Conservation (phyloP, 2,329 filamentous ascomycete species). For the Atkinsonella texensis region DNA sequence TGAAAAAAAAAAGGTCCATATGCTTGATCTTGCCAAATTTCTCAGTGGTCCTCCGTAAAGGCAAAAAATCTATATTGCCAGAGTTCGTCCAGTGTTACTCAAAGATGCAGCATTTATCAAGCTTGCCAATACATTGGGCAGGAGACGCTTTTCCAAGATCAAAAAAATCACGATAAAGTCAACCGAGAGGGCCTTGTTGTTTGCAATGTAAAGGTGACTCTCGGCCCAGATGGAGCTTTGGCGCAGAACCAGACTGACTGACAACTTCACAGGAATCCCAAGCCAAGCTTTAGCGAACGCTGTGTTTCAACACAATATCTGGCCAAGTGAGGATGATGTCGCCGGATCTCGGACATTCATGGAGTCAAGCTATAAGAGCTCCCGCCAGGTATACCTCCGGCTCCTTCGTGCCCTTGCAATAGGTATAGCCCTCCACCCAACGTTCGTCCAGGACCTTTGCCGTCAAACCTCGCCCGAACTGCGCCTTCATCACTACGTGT, state of each 20-base stretch:
- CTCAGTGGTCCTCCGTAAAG: neutral
- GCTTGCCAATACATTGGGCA: slow-evolving; percentile 19
- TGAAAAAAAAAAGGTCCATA: neutral
- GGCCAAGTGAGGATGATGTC: slow-evolving; percentile 15
- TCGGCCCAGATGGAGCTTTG: slow-evolving; percentile 6
- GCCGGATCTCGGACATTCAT: slow-evolving; percentile 15
- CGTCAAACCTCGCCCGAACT: slow-evolving; percentile 46
- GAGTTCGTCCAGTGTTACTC: slow-evolving; percentile 4
- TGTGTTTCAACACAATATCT: slow-evolving; percentile 16
- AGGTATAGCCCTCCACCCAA: slow-evolving; percentile 54
- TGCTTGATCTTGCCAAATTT: neutral
- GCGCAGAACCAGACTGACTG: too few species aligned
- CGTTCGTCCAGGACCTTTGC: slow-evolving; percentile 56
- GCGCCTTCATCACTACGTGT: slow-evolving; percentile 42
- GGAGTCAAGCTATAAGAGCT: slow-evolving; percentile 53
- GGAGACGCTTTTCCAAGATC: slow-evolving; percentile 22
- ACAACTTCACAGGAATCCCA: slow-evolving; percentile 20
- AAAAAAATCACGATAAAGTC: slow-evolving; percentile 19
- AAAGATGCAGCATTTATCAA: slow-evolving; percentile 16
- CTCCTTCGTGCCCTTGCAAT: slow-evolving; percentile 69
- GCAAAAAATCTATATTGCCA: neutral
- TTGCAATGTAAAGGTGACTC: slow-evolving; percentile 24
- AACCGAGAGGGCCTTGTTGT: slow-evolving; percentile 42
- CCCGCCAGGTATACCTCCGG: slow-evolving; percentile 57
- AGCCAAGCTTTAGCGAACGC: slow-evolving; percentile 25